phyloP scores from a whole-genome alignment of 176 grass and related monocot genomes.

The Leersia perrieri region DNA sequence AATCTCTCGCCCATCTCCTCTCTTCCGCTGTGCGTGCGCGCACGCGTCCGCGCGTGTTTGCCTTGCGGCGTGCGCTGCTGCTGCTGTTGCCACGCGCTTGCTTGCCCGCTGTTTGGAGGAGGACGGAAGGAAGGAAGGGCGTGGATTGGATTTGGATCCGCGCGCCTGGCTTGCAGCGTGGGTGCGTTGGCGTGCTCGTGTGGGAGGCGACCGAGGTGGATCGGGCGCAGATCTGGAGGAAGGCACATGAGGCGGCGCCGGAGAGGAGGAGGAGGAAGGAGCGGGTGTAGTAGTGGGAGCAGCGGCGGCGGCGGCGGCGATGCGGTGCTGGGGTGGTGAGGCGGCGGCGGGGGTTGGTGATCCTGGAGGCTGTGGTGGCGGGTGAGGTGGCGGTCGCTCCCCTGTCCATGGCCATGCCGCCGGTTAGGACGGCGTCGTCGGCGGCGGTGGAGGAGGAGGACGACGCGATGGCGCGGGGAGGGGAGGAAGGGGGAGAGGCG shows the following conservation, averaged over 20 bases:
- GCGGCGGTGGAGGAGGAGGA: too few relatives aligned
- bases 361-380: constrained; percentile 16
- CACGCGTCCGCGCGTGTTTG: background rate
- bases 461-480: constrained; percentile 6
- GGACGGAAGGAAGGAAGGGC: too few relatives aligned
- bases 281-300: background rate
- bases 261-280: background rate
- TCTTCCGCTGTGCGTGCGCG: background rate
- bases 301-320: constrained; percentile 28
- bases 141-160: constrained; percentile 23
- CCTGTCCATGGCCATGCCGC: background rate
- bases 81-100: too few relatives aligned
- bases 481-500: constrained; percentile 26
- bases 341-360: background rate
- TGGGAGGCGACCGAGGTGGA: background rate
- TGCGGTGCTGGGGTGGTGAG: constrained; percentile 22
- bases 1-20: background rate
- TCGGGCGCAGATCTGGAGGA: constrained; percentile 39
- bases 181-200: background rate
- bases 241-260: constrained; percentile 39
- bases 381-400: background rate
- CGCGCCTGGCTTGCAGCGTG: background rate
- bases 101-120: too few relatives aligned
- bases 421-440: constrained; percentile 29
- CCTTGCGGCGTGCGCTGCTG: background rate